Conservation (phyloP, 345 rosid genomes). For the Citrus australasica region DNA sequence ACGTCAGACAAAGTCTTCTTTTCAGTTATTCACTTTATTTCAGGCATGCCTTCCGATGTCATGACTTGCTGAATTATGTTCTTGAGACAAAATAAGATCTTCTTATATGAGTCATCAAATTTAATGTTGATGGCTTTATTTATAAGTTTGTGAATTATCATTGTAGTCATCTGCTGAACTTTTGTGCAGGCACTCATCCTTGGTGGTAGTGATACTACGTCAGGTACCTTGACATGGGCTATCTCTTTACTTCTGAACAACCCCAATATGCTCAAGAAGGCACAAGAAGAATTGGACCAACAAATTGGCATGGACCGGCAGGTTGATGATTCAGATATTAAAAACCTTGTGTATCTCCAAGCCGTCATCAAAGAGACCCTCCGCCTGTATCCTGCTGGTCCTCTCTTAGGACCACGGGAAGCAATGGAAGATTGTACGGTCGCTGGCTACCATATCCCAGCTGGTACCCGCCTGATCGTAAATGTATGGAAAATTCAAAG, state of each 20-base stretch:
- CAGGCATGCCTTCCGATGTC: background rate
- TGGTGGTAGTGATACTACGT: constrained; percentile 47
- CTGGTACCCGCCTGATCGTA: constrained; percentile 47
- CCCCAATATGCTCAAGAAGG: constrained; percentile 33
- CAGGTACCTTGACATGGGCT: constrained; percentile 56
- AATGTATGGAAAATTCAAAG: constrained; percentile 55
- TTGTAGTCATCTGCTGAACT: background rate
- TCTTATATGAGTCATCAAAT: background rate
- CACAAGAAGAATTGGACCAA: constrained; percentile 46
- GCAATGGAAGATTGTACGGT: constrained; percentile 49
- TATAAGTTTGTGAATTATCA: background rate
- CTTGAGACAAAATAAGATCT: too few relatives aligned
- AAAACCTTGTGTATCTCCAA: constrained; percentile 45
- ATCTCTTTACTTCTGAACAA: constrained; percentile 55
- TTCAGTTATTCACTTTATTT: background rate
- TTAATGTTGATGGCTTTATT: background rate
- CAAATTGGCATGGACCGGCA: constrained; percentile 42
- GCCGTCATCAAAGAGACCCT: constrained; percentile 63
- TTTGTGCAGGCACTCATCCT: constrained; percentile 41
- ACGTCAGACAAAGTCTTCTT: background rate
- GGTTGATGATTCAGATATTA: constrained; percentile 50
- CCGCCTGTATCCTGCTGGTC: constrained; percentile 54
- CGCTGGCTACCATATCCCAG: constrained; percentile 35
- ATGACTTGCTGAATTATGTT: background rate
- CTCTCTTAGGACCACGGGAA: constrained; percentile 49